A percentile compares a stretch with the other conserved stretches of the same genome.
Evolutionary conservation across 2,329 filamentous ascomycete genomes (phyloP).

Genomic region (Cladosporium sp.): DNA sequence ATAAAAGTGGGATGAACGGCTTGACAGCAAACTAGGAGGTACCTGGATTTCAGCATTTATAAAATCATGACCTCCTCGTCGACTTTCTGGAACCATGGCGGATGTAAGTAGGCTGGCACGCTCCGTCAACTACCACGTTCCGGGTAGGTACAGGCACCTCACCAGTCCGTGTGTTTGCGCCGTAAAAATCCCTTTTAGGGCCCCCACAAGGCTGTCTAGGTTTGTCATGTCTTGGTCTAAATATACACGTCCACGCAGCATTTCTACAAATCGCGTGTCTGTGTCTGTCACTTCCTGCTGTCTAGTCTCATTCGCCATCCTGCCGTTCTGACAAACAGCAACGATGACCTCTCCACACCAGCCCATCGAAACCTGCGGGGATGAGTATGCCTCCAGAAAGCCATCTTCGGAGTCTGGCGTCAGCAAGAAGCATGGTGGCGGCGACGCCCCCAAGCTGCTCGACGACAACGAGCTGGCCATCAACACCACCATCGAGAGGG

Average conservation of each 20-base stretch:
- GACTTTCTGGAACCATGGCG: no score
- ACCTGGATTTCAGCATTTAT: no score
- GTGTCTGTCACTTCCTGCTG: slow-evolving; percentile 10
- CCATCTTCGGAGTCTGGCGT: slow-evolving; percentile 5
- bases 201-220: slow-evolving; percentile 7
- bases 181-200: slow-evolving; percentile 10
- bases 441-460: slow-evolving; percentile 24
- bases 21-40: no score
- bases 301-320: slow-evolving; percentile 9
- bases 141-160: not conserved
- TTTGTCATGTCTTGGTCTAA: slow-evolving; percentile 7
- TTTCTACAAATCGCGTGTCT: slow-evolving; percentile 6
- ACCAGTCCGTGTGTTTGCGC: slow-evolving; percentile 9
- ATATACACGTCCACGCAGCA: slow-evolving; percentile 3
- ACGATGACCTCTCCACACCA: slow-evolving; percentile 9
- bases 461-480: slow-evolving; percentile 22
- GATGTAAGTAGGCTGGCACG: no score
- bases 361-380: slow-evolving; percentile 3
- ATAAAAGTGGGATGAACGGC: no score
- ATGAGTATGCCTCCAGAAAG: slow-evolving; percentile 1
- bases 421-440: slow-evolving; percentile 1
- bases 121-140: no score
- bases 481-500: slow-evolving; percentile 39
- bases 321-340: slow-evolving; percentile 8
- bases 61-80: no score